Conservation (phyloP, 23 red algal genomes). For the Gracilaria gracilis region DNA sequence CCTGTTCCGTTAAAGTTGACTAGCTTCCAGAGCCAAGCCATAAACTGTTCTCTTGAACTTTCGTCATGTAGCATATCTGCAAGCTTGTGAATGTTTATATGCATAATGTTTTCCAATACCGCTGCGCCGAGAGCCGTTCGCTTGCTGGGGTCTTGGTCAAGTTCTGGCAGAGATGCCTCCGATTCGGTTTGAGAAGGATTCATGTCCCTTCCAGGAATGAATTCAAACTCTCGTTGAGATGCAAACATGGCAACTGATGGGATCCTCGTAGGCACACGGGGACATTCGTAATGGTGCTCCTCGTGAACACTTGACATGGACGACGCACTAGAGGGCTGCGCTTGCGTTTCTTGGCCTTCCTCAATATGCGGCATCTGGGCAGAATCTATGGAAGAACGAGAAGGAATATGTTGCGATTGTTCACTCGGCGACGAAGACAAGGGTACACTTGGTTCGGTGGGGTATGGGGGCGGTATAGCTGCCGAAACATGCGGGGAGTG, state of each 20-base stretch:
- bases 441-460: not conserved
- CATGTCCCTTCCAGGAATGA: not conserved
- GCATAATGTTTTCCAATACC: conserved; percentile 78
- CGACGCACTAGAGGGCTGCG: conserved; percentile 7
- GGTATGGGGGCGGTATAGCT: not conserved
- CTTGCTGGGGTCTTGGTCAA: conserved; percentile 49
- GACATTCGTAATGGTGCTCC: conserved; percentile 2
- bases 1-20: conserved; percentile 64
- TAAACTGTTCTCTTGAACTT: conserved; percentile 83
- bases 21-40: conserved; percentile 92
- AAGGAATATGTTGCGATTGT: conserved; percentile 13
- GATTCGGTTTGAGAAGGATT: not conserved
- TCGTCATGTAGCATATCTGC: conserved; percentile 75
- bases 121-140: conserved; percentile 85
- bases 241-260: conserved; percentile 77
- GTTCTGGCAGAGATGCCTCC: conserved; percentile 1
- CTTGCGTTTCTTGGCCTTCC: not conserved
- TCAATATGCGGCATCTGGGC: not conserved
- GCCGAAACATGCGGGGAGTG: not conserved
- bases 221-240: conserved; percentile 74
- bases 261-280: not conserved
- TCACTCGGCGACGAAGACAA: conserved; percentile 23
- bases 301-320: conserved; percentile 40
- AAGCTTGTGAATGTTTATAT: conserved; percentile 78
- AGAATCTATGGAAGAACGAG: conserved; percentile 3